Percentiles rank a stretch among this genome's conserved stretches.
Conservation (phyloP, 169 alveolate species). For the Eimeria brunetti region DNA sequence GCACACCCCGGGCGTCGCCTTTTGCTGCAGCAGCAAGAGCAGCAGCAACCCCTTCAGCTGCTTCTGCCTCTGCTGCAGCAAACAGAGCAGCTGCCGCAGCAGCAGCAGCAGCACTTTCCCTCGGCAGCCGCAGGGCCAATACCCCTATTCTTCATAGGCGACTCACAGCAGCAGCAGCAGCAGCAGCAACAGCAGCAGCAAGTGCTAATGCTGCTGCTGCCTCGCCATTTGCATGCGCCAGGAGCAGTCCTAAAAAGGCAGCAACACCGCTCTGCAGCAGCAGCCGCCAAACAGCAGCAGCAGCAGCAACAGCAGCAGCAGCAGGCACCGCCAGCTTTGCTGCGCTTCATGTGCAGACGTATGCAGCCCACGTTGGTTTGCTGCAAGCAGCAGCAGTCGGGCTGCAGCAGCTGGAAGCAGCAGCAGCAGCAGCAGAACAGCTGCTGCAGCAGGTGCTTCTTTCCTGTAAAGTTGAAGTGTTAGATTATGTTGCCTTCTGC, state of each 20-base stretch:
- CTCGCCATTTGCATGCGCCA: conserved; percentile 60
- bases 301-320: conserved; percentile 59
- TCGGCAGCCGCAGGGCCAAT: conserved; percentile 56
- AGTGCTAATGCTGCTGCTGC: conserved; percentile 53
- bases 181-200: conserved; percentile 46
- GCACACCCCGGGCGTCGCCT: neutral
- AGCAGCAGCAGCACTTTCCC: conserved; percentile 56
- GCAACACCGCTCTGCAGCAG: conserved; percentile 34
- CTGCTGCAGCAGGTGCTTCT: conserved; percentile 61
- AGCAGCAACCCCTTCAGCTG: conserved; percentile 24
- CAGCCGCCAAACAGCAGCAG: conserved; percentile 37
- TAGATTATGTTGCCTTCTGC: conserved; percentile 46
- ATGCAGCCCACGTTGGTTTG: conserved; percentile 19
- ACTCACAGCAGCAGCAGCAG: conserved; percentile 68
- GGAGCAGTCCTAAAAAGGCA: neutral
- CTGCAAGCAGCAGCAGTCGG: conserved; percentile 60
- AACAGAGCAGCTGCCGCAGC: conserved; percentile 11
- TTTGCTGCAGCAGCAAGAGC: conserved; percentile 45
- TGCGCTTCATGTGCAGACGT: conserved; percentile 57
- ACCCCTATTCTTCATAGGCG: conserved; percentile 60
- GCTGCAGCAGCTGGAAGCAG: conserved; percentile 52
- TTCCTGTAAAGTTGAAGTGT: conserved; percentile 23
- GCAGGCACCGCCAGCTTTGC: conserved; percentile 12
- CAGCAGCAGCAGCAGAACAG: conserved; percentile 58
- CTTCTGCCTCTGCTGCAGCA: conserved; percentile 31